Conservation (phyloP, 139 green algal species). For the Chlamydomonas eustigma region DNA sequence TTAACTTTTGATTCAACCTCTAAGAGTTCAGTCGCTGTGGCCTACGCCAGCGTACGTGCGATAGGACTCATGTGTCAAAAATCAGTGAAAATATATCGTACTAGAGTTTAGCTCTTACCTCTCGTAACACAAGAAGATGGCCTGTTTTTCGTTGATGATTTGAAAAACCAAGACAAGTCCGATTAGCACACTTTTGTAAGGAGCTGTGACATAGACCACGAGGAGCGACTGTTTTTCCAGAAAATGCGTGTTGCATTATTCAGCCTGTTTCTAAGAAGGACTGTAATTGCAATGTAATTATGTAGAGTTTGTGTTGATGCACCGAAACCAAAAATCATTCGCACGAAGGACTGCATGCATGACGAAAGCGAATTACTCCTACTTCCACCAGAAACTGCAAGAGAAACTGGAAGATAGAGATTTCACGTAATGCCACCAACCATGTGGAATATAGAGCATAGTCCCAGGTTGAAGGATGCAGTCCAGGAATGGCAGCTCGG, state of each 20-base stretch:
- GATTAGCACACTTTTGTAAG: neutral
- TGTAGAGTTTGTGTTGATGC: no score
- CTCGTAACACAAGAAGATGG: no score
- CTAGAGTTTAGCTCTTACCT: neutral
- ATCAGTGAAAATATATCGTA: neutral
- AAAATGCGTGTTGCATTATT: no score
- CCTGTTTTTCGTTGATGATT: neutral
- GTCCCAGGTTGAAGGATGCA: constrained; percentile 69
- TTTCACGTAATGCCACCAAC: constrained; percentile 92
- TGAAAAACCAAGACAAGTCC: neutral
- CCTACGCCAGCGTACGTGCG: neutral
- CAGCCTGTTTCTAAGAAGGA: no score
- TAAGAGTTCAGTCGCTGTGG: neutral
- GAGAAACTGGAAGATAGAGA: constrained; percentile 67
- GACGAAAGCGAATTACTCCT: no score
- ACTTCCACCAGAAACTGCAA: constrained; percentile 92
- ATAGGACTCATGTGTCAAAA: neutral
- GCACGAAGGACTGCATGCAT: no score
- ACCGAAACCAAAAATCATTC: no score
- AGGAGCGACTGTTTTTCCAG: neutral
- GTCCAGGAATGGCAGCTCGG: constrained; percentile 47
- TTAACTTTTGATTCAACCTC: neutral
- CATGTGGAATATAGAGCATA: constrained; percentile 84
- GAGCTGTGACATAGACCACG: neutral
- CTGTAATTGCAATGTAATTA: no score